Conservation (phyloP, 331 rosid species). For the Acacia concinna region DNA sequence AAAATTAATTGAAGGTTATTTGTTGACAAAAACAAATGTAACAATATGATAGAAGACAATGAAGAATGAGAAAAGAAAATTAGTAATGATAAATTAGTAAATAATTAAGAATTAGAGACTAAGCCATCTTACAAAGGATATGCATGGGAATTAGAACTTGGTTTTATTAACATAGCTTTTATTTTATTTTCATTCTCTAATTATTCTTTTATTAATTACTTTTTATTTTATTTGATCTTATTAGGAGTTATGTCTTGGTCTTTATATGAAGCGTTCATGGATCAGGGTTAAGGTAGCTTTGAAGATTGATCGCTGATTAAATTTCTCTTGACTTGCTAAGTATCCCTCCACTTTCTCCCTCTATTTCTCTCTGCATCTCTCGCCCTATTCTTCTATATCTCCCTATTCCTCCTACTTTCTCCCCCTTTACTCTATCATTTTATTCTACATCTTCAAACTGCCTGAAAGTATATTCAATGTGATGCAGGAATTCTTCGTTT, state of each 20-base stretch:
- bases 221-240: background rate
- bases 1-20: background rate
- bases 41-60: constrained; percentile 10
- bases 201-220: background rate
- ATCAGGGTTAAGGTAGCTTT: background rate
- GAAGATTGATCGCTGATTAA: background rate
- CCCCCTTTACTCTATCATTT: background rate
- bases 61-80: background rate
- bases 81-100: background rate
- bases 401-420: background rate
- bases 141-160: background rate
- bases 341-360: background rate
- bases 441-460: constrained; percentile 7
- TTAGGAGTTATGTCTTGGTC: background rate
- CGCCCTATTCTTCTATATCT: background rate
- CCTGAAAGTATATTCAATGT: constrained; percentile 24
- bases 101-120: background rate
- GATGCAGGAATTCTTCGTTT: constrained; percentile 7
- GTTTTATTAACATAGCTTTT: background rate
- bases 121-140: background rate
- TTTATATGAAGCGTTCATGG: background rate
- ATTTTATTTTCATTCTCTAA: background rate
- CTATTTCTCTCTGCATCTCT: background rate
- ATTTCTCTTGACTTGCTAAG: background rate
- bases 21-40: constrained; percentile 6